A percentile compares a stretch with the other conserved stretches of the same genome.
Evolutionary conservation across 2,329 filamentous ascomycete genomes (phyloP).

Genomic region (Paraconiothyrium brasiliense): DNA sequence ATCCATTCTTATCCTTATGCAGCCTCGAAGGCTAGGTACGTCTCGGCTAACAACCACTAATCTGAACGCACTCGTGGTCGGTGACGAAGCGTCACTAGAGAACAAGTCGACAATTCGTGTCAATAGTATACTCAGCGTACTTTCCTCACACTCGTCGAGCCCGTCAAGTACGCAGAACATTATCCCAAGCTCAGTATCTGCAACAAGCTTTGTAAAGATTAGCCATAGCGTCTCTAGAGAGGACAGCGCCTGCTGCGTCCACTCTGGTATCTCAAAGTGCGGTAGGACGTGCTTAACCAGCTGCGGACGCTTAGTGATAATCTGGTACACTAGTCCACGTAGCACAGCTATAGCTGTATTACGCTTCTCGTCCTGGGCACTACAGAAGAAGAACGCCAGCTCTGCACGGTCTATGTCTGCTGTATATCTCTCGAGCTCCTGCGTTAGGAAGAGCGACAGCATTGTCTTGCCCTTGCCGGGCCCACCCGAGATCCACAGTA

Average conservation of each 20-base stretch:
- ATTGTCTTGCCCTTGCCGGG: constrained; percentile 46
- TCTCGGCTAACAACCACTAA: constrained; percentile 33
- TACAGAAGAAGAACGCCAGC: constrained; percentile 37
- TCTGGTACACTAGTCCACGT: constrained; percentile 35
- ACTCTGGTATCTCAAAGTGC: constrained; percentile 22
- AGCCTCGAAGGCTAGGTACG: constrained; percentile 28
- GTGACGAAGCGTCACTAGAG: constrained; percentile 5
- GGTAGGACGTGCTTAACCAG: constrained; percentile 25
- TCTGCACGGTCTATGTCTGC: constrained; percentile 3
- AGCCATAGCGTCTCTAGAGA: constrained; percentile 29
- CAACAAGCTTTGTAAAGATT: constrained; percentile 28
- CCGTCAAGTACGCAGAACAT: constrained; percentile 41
- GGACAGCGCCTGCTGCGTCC: constrained; percentile 21
- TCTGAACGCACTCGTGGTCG: constrained; percentile 20
- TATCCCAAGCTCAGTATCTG: constrained; percentile 17
- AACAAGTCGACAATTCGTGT: constrained; percentile 20
- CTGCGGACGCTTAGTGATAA: constrained; percentile 24
- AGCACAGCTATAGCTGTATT: constrained; percentile 37
- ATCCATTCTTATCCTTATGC: constrained; percentile 37
- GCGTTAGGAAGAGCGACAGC: constrained; percentile 39
- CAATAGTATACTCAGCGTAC: constrained; percentile 16
- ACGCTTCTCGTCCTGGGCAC: constrained; percentile 32
- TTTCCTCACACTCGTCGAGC: constrained; percentile 38
- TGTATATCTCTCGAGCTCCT: constrained; percentile 28
- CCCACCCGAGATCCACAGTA: constrained; percentile 39